phyloP scores from a whole-genome alignment of 768 basidiomycete species.

The Termitomyces sp. region DNA sequence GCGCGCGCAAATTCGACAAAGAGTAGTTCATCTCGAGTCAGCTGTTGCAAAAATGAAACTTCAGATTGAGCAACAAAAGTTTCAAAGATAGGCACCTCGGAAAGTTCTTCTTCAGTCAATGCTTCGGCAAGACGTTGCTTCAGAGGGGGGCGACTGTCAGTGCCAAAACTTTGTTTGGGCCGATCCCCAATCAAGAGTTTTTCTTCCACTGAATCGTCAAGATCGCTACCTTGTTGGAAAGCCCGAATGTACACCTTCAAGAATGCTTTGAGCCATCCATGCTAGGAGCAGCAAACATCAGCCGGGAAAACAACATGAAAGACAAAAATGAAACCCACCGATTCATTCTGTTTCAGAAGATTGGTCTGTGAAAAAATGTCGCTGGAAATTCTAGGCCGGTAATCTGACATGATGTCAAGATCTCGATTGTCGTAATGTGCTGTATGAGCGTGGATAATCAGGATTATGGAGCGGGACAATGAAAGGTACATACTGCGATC shows the following conservation, averaged over 20 bases:
- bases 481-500: constrained; percentile 50
- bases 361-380: constrained; percentile 64
- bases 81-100: constrained; percentile 36
- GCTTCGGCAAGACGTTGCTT: constrained; percentile 51
- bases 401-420: constrained; percentile 69
- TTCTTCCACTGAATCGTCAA: constrained; percentile 77
- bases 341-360: constrained; percentile 61
- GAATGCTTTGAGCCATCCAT: constrained; percentile 67
- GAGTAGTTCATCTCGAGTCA: constrained; percentile 57
- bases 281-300: constrained; percentile 29
- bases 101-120: constrained; percentile 39
- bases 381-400: constrained; percentile 54
- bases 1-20: constrained; percentile 56
- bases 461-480: background rate
- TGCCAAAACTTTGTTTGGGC: constrained; percentile 54
- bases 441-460: constrained; percentile 19
- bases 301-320: background rate
- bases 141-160: constrained; percentile 45
- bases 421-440: constrained; percentile 87
- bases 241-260: constrained; percentile 74
- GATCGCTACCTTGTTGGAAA: constrained; percentile 73
- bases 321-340: constrained; percentile 19
- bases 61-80: background rate
- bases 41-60: constrained; percentile 28
- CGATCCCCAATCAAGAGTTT: constrained; percentile 78